Evolutionary conservation across 2,329 filamentous ascomycete species (phyloP), one percentile per base, ranked within the genome.

Genomic region (Ophioceras dolichostomum): DNA sequence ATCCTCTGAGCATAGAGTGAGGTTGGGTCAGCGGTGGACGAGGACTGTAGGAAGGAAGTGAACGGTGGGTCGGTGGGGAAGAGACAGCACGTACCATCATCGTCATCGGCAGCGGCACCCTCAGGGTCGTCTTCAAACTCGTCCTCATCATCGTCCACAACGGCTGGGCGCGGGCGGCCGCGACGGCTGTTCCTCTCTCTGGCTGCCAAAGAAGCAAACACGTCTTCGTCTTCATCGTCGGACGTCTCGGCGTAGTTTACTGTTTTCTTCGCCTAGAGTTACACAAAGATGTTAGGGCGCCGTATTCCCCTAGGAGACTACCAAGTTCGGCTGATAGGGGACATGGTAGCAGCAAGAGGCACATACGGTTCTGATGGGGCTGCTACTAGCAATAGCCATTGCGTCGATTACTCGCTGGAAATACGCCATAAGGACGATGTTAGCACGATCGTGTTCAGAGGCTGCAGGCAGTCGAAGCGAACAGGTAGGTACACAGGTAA

Each of bases 171-270:
- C 1, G 58, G 49, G 34, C 63, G 62, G 38, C 51, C 54, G 24
- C 59, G 61, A 42, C 55, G 61, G 42, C 55, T 61, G 22, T 12
- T 61, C 26, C 54, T 48, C 39, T 53, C 59, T 34, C 56, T 57
- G 12, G 58, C 48, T 41, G 54, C 61, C 47, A 60, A 53, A 32
- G 62, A 58, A 2, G 59, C 55, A 51, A 88, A 81, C 0, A 83
- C 74, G 32, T 79, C 76, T 17, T 88, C 80, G 35, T 86, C 81
- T 10, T 85, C 81, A 37, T 86, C 81, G 32, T 84, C 82, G 32
- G 84, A 85, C 2, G 84, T 87, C 51, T 95, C 88, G 45, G 82
- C 79, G 55, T 96, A 96, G 54, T 72, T 91, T 46, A 49, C 70
- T 0, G 56, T 55, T 51, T 72, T 76, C 47, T 66, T 74, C 4